Base-by-base conservation (phyloP, 2,329 filamentous ascomycete species). In the Neophaeococcomyces mojaviensis region DNA sequence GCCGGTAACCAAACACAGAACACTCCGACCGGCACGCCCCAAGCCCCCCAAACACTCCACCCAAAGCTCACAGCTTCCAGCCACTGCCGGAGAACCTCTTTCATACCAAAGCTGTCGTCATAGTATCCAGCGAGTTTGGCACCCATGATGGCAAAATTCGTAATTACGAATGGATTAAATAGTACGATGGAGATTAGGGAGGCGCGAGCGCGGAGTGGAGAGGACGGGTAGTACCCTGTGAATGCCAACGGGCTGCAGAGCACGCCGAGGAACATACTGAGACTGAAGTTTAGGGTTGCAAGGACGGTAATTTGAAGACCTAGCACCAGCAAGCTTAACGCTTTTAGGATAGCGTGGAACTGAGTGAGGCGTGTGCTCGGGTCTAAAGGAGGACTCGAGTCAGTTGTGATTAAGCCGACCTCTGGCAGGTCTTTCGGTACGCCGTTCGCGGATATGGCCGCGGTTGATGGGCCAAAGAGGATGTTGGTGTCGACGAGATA, bases 1-100 rank as follows among this genome's bases (percentile, higher is more conserved):
- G 87, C 88, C 1, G 89, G 89, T 84, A 88, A 92, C 89, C 89
- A 96, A 35, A 95, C 81, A 61, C 88, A 85, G 86, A 88, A 95
- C n/a, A 95, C 76, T 9, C 94, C 79, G 15, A 95, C 80, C 49
- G 86, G 83, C 1, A 88, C 54, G 20, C 55, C 94, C 70, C 88
- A 94, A 76, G 92, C 79, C 1, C 88, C 87, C 79, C 84, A 88
- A 10, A 95, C 81, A 59, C 87, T 78, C 88, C 88, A 95, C 0
- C 86, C 88, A 61, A 92, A 88, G 4, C 85, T 86, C 1, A 87
- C 86, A 61, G 84, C 76, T 22, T 73, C 74, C 42, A 95, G 65
- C 2, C 92, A 72, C 2, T 77, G 66, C 35, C 70, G 70, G 1
- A 88, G 40, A 15, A 47, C 26, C 22, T 51, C 40, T 22, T 47